Percentiles rank a stretch among this genome's conserved stretches.
phyloP scores from a whole-genome alignment of 139 green algal species.

The Pseudopediastrum boryanum region DNA sequence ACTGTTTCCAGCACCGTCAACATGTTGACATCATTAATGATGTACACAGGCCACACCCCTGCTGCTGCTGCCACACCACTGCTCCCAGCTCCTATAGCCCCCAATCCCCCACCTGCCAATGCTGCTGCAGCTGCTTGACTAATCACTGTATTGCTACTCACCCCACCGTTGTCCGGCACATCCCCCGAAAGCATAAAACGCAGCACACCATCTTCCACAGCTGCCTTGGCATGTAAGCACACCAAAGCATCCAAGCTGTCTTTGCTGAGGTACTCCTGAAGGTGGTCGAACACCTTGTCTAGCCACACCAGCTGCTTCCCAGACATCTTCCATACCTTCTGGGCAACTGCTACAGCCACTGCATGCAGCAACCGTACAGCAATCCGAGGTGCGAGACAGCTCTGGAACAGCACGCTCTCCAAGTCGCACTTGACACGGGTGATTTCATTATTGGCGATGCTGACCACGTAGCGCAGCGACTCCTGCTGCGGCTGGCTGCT shows the following conservation, averaged over 20 bases:
- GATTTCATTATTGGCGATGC: constrained; percentile 71
- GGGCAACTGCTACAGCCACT: constrained; percentile 47
- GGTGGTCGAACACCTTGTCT: constrained; percentile 36
- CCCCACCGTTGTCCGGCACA: background rate
- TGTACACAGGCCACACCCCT: constrained; percentile 25
- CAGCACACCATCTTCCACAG: constrained; percentile 10
- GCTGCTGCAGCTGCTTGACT: background rate
- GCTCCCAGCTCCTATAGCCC: background rate
- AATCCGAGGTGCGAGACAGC: constrained; percentile 56
- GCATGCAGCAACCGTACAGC: constrained; percentile 68
- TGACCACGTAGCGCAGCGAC: constrained; percentile 46
- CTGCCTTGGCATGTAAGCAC: constrained; percentile 47
- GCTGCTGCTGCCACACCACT: background rate
- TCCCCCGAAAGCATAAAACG: background rate
- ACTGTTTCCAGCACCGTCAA: constrained; percentile 49
- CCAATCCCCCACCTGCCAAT: background rate
- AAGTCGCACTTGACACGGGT: constrained; percentile 66
- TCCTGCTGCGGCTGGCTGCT: constrained; percentile 8
- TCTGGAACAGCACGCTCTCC: constrained; percentile 64
- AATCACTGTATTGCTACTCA: background rate
- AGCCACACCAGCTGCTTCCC: constrained; percentile 12
- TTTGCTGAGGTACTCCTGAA: constrained; percentile 58
- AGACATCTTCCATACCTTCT: constrained; percentile 50
- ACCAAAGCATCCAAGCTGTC: constrained; percentile 66
- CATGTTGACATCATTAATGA: constrained; percentile 54